Conservation (phyloP, 2,329 filamentous ascomycete genomes). For the Hypoxylon rubiginosum region DNA sequence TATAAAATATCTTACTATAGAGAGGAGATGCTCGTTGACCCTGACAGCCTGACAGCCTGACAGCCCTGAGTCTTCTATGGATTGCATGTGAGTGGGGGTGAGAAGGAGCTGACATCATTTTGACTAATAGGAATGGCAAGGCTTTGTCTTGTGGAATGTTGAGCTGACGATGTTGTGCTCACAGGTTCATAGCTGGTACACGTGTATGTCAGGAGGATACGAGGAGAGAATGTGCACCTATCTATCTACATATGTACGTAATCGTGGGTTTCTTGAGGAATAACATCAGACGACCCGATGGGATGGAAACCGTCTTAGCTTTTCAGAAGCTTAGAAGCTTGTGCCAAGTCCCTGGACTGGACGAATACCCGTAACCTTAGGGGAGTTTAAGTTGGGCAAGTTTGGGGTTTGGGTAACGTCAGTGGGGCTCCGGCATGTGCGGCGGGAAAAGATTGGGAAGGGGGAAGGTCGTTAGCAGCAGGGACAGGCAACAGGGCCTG, state of each 20-base stretch:
- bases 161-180: not conserved
- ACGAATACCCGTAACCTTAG: slow-evolving; percentile 5
- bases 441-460: slow-evolving; percentile 24
- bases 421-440: slow-evolving; percentile 32
- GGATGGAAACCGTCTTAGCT: slow-evolving; percentile 21
- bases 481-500: not conserved
- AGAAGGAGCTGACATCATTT: not conserved
- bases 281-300: slow-evolving; percentile 21
- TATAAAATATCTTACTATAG: not conserved
- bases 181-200: not conserved
- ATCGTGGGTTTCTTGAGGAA: not conserved
- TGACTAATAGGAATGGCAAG: not conserved
- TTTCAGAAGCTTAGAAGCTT: slow-evolving; percentile 28
- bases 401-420: slow-evolving; percentile 24
- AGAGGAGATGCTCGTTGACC: not conserved
- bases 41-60: too few relatives aligned
- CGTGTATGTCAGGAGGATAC: not conserved
- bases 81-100: not conserved
- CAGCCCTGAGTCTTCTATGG: not conserved
- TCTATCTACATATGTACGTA: not conserved
- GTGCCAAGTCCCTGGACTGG: slow-evolving; percentile 14
- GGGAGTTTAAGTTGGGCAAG: not conserved
- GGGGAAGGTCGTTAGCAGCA: slow-evolving; percentile 4
- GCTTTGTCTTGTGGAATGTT: not conserved
- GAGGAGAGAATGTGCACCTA: not conserved